phyloP scores from a whole-genome alignment of 2,329 filamentous ascomycete species.

The Didymella lethalis region DNA sequence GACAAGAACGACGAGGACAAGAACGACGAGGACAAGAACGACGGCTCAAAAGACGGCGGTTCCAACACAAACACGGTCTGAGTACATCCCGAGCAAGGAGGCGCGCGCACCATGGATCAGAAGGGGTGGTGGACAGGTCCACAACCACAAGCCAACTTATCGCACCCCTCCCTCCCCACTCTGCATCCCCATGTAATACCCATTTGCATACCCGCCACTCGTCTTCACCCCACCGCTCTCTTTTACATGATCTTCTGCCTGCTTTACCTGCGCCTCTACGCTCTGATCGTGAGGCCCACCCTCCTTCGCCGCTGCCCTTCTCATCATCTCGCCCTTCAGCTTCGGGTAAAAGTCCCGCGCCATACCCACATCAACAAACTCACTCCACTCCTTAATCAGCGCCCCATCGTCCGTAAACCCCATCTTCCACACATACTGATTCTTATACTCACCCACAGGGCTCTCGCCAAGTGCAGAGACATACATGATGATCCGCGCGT shows the following conservation, averaged over 20 bases:
- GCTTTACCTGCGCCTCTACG: neutral
- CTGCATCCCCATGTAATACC: neutral
- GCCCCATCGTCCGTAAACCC: slow-evolving; percentile 26
- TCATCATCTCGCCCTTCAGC: slow-evolving; percentile 31
- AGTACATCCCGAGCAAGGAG: neutral
- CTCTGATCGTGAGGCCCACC: neutral
- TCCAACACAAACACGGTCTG: neutral
- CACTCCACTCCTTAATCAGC: slow-evolving; percentile 31
- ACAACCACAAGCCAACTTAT: neutral
- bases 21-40: neutral
- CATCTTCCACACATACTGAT: slow-evolving; percentile 46
- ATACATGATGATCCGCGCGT: slow-evolving; percentile 43
- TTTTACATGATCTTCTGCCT: neutral
- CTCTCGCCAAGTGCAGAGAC: slow-evolving; percentile 45
- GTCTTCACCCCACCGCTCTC: neutral
- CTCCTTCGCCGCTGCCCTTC: neutral
- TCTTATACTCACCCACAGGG: slow-evolving; percentile 31
- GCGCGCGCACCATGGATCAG: neutral
- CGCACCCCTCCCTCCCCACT: neutral
- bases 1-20: neutral
- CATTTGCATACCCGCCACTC: neutral
- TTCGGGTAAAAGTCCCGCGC: slow-evolving; percentile 41
- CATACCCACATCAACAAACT: slow-evolving; percentile 43
- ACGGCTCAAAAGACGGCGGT: neutral
- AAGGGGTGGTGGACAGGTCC: neutral